These are phyloP conservation scores for Dionaea muscipula DNA, from an alignment of 179 eudicot species.

Conservation along the genomic window DNA sequence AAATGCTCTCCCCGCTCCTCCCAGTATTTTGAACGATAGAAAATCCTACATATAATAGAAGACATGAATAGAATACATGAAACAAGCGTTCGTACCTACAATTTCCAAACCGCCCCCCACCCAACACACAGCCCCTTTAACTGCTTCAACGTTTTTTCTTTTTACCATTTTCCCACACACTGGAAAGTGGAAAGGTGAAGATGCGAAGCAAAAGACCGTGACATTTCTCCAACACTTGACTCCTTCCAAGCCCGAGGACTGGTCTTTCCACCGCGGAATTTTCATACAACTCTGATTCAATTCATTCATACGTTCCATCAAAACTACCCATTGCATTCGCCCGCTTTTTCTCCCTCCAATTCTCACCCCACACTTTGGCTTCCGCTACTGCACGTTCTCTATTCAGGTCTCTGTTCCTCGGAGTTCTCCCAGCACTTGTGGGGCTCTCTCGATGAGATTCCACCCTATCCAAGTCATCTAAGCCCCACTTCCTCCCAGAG, in stretches of 20 bases:
- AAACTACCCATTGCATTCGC: constrained; percentile 49
- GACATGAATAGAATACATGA: too few species aligned
- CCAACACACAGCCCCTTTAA: too few species aligned
- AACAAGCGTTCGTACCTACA: too few species aligned
- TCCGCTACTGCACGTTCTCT: constrained; percentile 91
- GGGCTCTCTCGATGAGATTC: constrained; percentile 70
- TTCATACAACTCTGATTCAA: not conserved
- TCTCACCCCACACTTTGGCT: constrained; percentile 97
- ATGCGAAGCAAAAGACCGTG: too few species aligned
- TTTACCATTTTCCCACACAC: too few species aligned
- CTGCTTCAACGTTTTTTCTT: too few species aligned
- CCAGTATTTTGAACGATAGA: too few species aligned
- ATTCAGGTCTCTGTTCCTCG: constrained; percentile 64
- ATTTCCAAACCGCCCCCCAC: too few species aligned
- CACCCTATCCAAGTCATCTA: constrained; percentile 41
- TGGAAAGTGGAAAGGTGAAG: too few species aligned
- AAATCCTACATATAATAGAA: too few species aligned
- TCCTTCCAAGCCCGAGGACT: not conserved
- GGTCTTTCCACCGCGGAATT: not conserved
- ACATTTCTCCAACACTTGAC: not conserved
- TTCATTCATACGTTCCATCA: constrained; percentile 55
- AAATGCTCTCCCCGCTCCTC: too few species aligned
- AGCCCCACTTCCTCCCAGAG: constrained; percentile 69
- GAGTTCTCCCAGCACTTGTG: constrained; percentile 53
- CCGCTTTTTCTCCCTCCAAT: constrained; percentile 68